Evolutionary conservation across 257 asterid genomes (phyloP), one percentile per base, ranked within the genome.

Genomic region (Fraxinus anomala): DNA sequence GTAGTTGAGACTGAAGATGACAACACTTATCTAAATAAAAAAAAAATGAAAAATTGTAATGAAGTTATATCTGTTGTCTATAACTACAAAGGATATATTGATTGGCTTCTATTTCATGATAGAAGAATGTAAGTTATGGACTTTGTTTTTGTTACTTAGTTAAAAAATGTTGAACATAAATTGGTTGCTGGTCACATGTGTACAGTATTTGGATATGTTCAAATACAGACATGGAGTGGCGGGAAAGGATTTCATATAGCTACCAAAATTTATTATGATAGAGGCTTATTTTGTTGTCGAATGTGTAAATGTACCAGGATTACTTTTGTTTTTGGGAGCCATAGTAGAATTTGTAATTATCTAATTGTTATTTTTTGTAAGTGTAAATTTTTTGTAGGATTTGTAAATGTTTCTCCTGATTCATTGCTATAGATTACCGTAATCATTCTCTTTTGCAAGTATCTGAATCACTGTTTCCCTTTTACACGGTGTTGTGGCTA

Each of bases 391-490:
- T 17, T 16, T 51, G 13, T 14, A 26, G 42, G 23, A 21, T 47
- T 39, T 73, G 51, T 31, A n/a, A 72, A 12, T 28, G 49, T 26
- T 49, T 73, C 47, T 73, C 47, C 31, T 49, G 68, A 30, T 71
- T 5, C 7, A 37, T 21, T 49, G 23, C 74, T n/a, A 24, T 12
- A 37, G 19, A 6, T n/a, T 14, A 23, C 1, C 14, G 3, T 39
- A 16, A 68, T 28, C n/a, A 19, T 37, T 63, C 54, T 72, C 63
- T 81, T 70, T 68, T 72, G 19, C 24, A 36, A 54, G 42, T 37
- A 51, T 59, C 63, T 61, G 21, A 21, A 3, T 6, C 4, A 23
- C 72, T 24, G 42, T 9, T 44, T 70, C 54, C 31, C 65, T 70
- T 76, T 10, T 47, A 68, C 73, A 26, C 26, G 9, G 54, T 76